These are phyloP conservation scores for Hysterium pulicare DNA, from an alignment of 2,329 filamentous ascomycete genomes.

Conservation along the genomic window DNA sequence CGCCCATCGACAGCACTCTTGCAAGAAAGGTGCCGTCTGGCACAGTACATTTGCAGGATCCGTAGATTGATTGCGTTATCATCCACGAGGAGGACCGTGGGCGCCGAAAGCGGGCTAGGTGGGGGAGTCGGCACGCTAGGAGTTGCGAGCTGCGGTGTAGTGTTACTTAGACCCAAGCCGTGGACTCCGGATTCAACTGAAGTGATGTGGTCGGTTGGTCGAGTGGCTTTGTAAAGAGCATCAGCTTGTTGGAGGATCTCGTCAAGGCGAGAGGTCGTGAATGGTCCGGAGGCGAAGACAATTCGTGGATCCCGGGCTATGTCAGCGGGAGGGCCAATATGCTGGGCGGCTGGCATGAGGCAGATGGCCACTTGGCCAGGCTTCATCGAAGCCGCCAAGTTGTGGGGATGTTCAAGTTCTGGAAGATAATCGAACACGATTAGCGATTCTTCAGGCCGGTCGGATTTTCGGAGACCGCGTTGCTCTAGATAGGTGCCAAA, in stretches of 20 bases:
- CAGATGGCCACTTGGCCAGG: slow-evolving; percentile 24
- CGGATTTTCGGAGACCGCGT: slow-evolving; percentile 8
- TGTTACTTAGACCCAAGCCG: background rate
- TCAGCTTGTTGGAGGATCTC: slow-evolving; percentile 12
- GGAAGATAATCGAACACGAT: slow-evolving; percentile 24
- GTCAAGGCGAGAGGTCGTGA: slow-evolving; percentile 16
- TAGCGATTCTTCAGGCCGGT: slow-evolving; percentile 11
- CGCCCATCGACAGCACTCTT: slow-evolving; percentile 38
- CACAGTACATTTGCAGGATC: slow-evolving; percentile 47
- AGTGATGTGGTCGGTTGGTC: too few relatives aligned
- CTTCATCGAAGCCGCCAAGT: slow-evolving; percentile 9
- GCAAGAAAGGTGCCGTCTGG: slow-evolving; percentile 38
- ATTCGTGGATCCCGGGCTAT: slow-evolving; percentile 15
- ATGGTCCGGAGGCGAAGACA: slow-evolving; percentile 26
- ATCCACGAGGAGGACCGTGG: slow-evolving; percentile 42
- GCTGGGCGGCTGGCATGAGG: slow-evolving; percentile 22
- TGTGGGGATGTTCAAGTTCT: slow-evolving; percentile 16
- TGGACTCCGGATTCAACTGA: background rate
- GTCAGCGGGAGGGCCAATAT: slow-evolving; percentile 15
- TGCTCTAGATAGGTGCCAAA: slow-evolving; percentile 14
- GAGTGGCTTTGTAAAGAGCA: slow-evolving; percentile 1
- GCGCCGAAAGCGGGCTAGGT: slow-evolving; percentile 7
- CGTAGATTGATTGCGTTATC: slow-evolving; percentile 47
- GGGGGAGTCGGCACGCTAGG: background rate
- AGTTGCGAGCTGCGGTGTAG: background rate